Conservation (phyloP, 306 rosid species). For the Aeschynomene evenia region DNA sequence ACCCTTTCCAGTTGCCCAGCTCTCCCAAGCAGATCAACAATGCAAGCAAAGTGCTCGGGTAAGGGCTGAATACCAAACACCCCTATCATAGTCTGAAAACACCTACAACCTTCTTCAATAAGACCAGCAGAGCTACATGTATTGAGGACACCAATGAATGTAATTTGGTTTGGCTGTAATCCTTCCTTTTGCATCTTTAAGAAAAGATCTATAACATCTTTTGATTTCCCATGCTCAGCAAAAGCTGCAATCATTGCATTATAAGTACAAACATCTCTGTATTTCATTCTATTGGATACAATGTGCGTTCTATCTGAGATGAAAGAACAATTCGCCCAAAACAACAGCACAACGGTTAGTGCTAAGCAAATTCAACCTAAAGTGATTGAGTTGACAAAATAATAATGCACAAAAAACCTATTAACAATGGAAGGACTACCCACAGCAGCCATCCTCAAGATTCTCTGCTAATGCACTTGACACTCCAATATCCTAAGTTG, state of each 20-base stretch:
- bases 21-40: conserved; percentile 73
- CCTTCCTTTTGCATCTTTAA: conserved; percentile 62
- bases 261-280: conserved; percentile 61
- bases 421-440: conserved; percentile 30
- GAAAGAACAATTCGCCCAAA: conserved; percentile 9
- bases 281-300: conserved; percentile 52
- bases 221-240: conserved; percentile 69
- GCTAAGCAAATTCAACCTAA: not conserved
- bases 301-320: conserved; percentile 51
- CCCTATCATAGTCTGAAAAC: conserved; percentile 58
- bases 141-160: conserved; percentile 59
- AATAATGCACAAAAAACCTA: not conserved
- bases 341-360: conserved; percentile 14
- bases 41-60: conserved; percentile 67
- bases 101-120: conserved; percentile 56
- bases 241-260: conserved; percentile 57
- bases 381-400: not conserved
- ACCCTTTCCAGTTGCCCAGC: conserved; percentile 69
- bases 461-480: conserved; percentile 43
- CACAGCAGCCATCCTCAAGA: conserved; percentile 45
- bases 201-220: conserved; percentile 56
- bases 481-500: conserved; percentile 58
- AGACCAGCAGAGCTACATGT: conserved; percentile 69
- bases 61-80: conserved; percentile 55
- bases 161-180: conserved; percentile 59